Conservation (phyloP, 371 early-diverging fungal genomes). For the Mycotypha africana region DNA sequence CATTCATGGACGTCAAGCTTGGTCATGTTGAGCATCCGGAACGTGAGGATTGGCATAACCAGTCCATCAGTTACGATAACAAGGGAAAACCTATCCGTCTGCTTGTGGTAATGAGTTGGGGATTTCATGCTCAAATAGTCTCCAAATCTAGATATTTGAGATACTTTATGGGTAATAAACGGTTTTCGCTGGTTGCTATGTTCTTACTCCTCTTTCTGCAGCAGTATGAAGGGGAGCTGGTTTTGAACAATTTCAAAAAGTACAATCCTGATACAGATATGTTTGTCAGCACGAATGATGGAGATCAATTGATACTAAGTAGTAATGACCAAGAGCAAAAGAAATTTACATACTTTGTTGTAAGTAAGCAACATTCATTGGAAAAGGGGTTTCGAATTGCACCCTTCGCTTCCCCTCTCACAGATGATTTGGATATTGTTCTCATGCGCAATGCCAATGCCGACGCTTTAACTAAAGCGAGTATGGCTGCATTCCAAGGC, state of each 20-base stretch:
- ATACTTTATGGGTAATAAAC: constrained; percentile 34
- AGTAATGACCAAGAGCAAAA: neutral
- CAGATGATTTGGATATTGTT: constrained; percentile 30
- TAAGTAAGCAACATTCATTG: constrained; percentile 31
- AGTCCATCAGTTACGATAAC: constrained; percentile 3
- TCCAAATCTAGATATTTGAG: constrained; percentile 31
- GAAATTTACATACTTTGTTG: constrained; percentile 37
- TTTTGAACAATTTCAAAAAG: constrained; percentile 14
- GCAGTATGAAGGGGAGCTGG: constrained; percentile 30
- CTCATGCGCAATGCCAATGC: constrained; percentile 20
- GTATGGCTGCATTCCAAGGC: constrained; percentile 27
- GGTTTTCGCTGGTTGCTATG: constrained; percentile 37
- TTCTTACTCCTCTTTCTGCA: constrained; percentile 22
- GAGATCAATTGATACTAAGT: neutral
- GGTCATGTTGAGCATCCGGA: constrained; percentile 14
- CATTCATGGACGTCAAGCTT: constrained; percentile 24
- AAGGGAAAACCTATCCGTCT: constrained; percentile 8
- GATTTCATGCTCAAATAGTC: constrained; percentile 48
- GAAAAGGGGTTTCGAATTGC: constrained; percentile 41
- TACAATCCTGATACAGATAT: constrained; percentile 2
- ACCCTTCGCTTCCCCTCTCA: constrained; percentile 33
- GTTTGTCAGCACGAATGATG: neutral
- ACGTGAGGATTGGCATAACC: constrained; percentile 8
- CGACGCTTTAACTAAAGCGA: constrained; percentile 23
- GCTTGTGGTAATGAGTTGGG: constrained; percentile 45